Percentiles rank a stretch among this genome's conserved stretches.
Evolutionary conservation across 305 asterid species (phyloP).

Genomic region (Plantago coronopus): DNA sequence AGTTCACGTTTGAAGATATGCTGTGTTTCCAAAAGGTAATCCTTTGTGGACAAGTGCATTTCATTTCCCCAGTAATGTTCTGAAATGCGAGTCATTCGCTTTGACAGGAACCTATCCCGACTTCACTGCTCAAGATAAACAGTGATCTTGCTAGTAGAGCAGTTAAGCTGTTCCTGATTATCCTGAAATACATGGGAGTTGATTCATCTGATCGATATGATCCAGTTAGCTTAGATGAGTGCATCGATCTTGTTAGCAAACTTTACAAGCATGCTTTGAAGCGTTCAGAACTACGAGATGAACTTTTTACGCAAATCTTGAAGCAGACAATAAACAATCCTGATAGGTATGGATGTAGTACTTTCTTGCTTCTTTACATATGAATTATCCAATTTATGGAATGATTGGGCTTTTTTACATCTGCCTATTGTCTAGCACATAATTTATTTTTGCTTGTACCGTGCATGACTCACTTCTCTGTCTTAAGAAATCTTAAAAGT

Average conservation of each 20-base stretch:
- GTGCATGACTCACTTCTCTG: not conserved
- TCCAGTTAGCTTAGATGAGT: constrained; percentile 62
- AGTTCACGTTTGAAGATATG: constrained; percentile 94
- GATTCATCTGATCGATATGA: constrained; percentile 66
- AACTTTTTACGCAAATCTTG: constrained; percentile 81
- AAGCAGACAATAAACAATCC: constrained; percentile 95
- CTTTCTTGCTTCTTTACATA: not conserved
- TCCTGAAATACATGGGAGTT: constrained; percentile 83
- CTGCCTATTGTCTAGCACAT: constrained; percentile 10
- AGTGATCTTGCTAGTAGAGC: constrained; percentile 77
- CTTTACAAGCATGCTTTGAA: constrained; percentile 84
- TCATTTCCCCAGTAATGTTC: constrained; percentile 18
- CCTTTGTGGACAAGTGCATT: constrained; percentile 15
- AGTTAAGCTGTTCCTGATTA: constrained; percentile 76
- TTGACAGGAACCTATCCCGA: constrained; percentile 87
- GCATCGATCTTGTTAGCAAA: constrained; percentile 75
- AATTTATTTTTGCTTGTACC: constrained; percentile 4
- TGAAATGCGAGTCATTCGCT: constrained; percentile 28
- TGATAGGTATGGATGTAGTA: constrained; percentile 49
- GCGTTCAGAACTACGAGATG: constrained; percentile 94
- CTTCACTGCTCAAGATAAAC: constrained; percentile 73
- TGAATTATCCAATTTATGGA: constrained; percentile 3
- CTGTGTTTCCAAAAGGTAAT: constrained; percentile 80
- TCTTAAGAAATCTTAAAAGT: not conserved
- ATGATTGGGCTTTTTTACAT: constrained; percentile 9